A percentile compares a stretch with the other conserved stretches of the same genome.
Conservation (phyloP, 495 filamentous ascomycete genomes). For the Apodospora peruviana region DNA sequence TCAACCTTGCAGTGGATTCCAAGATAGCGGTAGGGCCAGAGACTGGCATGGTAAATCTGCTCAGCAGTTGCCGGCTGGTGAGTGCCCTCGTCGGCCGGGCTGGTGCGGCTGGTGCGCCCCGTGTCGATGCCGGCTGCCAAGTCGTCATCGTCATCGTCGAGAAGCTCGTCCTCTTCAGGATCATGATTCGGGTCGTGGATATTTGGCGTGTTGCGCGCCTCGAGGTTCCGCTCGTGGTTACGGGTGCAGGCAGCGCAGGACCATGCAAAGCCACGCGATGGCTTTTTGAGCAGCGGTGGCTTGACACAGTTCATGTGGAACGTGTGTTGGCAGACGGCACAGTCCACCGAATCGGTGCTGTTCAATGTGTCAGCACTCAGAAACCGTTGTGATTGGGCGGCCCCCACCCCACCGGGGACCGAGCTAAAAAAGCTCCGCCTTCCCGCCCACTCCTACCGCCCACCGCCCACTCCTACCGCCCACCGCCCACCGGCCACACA, state of each 20-base stretch:
- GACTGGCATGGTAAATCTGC: conserved; percentile 81
- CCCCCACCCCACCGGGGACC: background rate
- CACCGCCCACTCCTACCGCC: background rate
- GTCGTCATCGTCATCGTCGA: conserved; percentile 76
- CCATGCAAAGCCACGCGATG: conserved; percentile 96
- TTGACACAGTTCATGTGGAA: conserved; percentile 99
- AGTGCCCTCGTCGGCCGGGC: conserved; percentile 49
- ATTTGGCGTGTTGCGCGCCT: conserved; percentile 80
- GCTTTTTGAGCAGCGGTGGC: conserved; percentile 90
- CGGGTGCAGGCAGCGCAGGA: conserved; percentile 93
- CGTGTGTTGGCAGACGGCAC: conserved; percentile 86
- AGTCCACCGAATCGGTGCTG: conserved; percentile 93
- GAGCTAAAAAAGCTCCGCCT: conserved; percentile 1
- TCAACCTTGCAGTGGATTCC: conserved; percentile 95
- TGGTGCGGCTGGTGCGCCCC: conserved; percentile 53
- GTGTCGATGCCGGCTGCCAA: conserved; percentile 77
- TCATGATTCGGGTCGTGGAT: conserved; percentile 34
- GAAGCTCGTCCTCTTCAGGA: conserved; percentile 31
- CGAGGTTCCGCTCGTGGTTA: conserved; percentile 85
- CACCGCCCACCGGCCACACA: background rate
- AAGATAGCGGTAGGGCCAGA: conserved; percentile 96
- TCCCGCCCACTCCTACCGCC: background rate
- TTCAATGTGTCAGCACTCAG: conserved; percentile 25
- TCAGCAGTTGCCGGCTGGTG: conserved; percentile 74
- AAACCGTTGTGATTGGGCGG: conserved; percentile 1